Evolutionary conservation across 164 flowering plant genomes (phyloP), one percentile per base, ranked within the genome.

Genomic region (Magnolia changhungtana): DNA sequence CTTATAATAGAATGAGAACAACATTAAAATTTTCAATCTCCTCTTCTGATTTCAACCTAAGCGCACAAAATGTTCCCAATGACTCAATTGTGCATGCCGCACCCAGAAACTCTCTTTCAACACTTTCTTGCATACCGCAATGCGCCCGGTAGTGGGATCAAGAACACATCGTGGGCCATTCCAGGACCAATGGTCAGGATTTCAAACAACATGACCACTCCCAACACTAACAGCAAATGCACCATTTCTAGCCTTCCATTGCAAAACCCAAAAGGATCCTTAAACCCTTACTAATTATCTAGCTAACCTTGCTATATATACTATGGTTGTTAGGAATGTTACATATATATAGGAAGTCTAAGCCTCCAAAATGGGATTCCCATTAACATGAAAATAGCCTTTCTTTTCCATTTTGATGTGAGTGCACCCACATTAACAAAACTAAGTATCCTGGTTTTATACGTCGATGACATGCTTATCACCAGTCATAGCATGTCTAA

Each of bases 71-170:
- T 63, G 66, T 81, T 1, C 80, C 82, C 23, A 55, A 66, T 5
- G 79, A 74, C 21, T 79, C 80, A 11, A 63, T 55, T 0, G 81
- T 78, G 27, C 85, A 85, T 10, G 82, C 74, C 14, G 83, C 87
- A 50, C 84, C 81, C 0, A 55, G 49, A 59, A 51, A 83, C 71
- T 85, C 18, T 72, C 71, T 55, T 64, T 63, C 72, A 81, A 66
- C 19, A 59, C 78, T 29, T 77, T 85, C 75, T 83, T 81, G 79
- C 85, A 83, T 20, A 70, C 81, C 3, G 82, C 76, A 24, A 76
- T 65, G 68, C 85, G 83, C 27, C 37, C n/a, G 10, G 81, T 67
- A 19, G 75, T 75, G 19, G 84, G 27, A 83, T 77, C 14, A 81
- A 79, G 29, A 85, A 69, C 23, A 80, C 83, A 66, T 76, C 24